Evolutionary conservation across 2,329 filamentous ascomycete genomes (phyloP), one percentile per base, ranked within the genome.

Genomic region (Stenocarpella maydis): DNA sequence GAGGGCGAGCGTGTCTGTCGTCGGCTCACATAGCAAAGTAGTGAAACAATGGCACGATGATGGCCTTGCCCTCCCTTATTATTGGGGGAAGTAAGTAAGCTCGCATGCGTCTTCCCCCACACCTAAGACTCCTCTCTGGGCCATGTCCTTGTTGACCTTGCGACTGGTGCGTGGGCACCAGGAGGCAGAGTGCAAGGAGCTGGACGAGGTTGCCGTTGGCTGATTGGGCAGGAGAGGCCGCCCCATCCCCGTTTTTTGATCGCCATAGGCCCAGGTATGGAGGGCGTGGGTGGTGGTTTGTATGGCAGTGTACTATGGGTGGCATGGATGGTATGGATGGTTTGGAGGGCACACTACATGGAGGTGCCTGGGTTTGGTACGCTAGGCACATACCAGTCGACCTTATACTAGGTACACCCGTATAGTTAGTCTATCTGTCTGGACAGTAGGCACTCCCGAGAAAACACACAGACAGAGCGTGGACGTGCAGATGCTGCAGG

Each of bases 161-260:
- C 52, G 28, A 55, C n/a, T n/a, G 34, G 34, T 9, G 34, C 34
- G 31, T 34, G 4, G 31, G 31, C n/a, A n/a, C n/a, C n/a, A 34
- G 31, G 31, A 34, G 31, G 31, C 4, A 37, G 34, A 37, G 34
- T 4, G 31, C 39, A 24, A 21, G 58, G 41, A 34, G 41, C 26
- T 24, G n/a, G n/a, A 34, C 19, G 26, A 21, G 14, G 26, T 17
- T 15, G 19, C 17, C 26, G 9, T 28, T 34, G 28, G 28, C 58
- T 49, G 19, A 63, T 63, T 63, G 58, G 58, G 12, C 43, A 45
- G 58, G 28, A n/a, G 41, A 49, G 58, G 58, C 41, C 58, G 58
- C 58, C 58, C 47, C 43, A 49, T n/a, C 58, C 58, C 58, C 58
- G 28, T 9, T 24, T 49, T 63, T 63, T 6, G 43, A 63, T 49